phyloP scores from a whole-genome alignment of 495 filamentous ascomycete genomes.

The Halenospora varia region DNA sequence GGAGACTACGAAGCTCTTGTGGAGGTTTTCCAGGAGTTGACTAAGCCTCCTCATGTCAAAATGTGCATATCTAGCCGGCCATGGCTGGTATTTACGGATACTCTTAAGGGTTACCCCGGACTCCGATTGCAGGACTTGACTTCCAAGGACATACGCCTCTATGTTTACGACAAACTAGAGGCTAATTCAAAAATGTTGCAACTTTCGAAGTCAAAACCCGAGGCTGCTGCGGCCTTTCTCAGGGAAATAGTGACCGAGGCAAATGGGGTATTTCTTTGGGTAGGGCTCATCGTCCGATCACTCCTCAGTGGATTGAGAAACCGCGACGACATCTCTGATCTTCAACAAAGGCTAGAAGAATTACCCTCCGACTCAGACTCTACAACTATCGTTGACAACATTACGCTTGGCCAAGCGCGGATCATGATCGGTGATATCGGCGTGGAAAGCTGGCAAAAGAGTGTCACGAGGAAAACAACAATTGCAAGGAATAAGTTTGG shows the following conservation, averaged over 20 bases:
- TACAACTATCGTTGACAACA: too few relatives aligned
- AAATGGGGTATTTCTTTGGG: conserved; percentile 36
- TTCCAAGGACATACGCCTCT: conserved; percentile 21
- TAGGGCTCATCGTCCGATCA: conserved; percentile 21
- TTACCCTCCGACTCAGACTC: conserved; percentile 10
- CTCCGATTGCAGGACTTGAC: conserved; percentile 27
- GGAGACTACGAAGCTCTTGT: conserved; percentile 26
- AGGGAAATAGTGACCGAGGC: conserved; percentile 28
- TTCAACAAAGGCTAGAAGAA: not conserved
- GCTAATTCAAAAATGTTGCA: conserved; percentile 14
- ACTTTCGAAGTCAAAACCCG: not conserved
- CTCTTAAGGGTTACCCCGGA: conserved; percentile 26
- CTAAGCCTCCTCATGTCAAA: conserved; percentile 23
- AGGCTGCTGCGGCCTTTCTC: conserved; percentile 6
- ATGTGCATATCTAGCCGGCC: conserved; percentile 35
- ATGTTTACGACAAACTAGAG: conserved; percentile 15
- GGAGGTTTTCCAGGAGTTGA: conserved; percentile 25
- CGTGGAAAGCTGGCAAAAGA: too few relatives aligned
- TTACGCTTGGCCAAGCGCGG: too few relatives aligned
- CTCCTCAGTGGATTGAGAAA: conserved; percentile 9
- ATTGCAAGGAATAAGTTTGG: too few relatives aligned
- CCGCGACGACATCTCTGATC: conserved; percentile 1
- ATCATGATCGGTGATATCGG: too few relatives aligned
- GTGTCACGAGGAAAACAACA: too few relatives aligned
- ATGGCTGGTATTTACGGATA: conserved; percentile 39